phyloP scores from a whole-genome alignment of 108 stramenopile genomes.

The Cyclotella baltica region DNA sequence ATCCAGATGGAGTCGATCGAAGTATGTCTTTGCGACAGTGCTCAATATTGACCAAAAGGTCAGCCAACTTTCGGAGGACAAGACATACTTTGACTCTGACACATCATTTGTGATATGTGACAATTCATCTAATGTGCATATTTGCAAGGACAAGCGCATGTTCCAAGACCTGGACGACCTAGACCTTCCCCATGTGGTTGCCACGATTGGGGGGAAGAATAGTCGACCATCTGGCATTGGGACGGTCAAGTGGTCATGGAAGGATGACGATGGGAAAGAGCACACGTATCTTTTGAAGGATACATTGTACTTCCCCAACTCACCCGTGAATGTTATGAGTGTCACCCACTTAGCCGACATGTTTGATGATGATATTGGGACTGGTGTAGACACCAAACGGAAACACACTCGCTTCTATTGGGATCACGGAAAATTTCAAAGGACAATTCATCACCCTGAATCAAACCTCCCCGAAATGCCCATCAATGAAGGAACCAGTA shows the following conservation, averaged over 20 bases:
- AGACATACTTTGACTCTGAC: slow-evolving; percentile 6
- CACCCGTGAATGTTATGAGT: slow-evolving; percentile 16
- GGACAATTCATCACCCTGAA: background rate
- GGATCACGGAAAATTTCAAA: background rate
- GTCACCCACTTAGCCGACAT: slow-evolving; percentile 8
- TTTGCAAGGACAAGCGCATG: slow-evolving; percentile 13
- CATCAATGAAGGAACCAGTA: background rate
- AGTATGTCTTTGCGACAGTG: background rate
- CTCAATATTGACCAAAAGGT: slow-evolving; percentile 5
- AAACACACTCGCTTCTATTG: slow-evolving; percentile 4
- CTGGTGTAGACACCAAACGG: background rate
- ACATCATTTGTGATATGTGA: slow-evolving; percentile 3
- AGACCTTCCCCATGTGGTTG: background rate
- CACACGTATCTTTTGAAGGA: background rate
- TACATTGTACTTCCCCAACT: slow-evolving; percentile 2
- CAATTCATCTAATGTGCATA: slow-evolving; percentile 12
- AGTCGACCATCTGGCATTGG: slow-evolving; percentile 6
- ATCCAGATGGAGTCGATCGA: background rate
- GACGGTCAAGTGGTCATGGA: background rate
- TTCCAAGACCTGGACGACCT: background rate
- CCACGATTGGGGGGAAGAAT: slow-evolving; percentile 18
- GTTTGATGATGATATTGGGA: slow-evolving; percentile 3
- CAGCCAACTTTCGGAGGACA: background rate
- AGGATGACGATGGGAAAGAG: background rate
- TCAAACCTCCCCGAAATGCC: slow-evolving; percentile 19